These are phyloP conservation scores for Venturia asperata DNA, from an alignment of 2,329 filamentous ascomycete genomes.

Conservation along the genomic window DNA sequence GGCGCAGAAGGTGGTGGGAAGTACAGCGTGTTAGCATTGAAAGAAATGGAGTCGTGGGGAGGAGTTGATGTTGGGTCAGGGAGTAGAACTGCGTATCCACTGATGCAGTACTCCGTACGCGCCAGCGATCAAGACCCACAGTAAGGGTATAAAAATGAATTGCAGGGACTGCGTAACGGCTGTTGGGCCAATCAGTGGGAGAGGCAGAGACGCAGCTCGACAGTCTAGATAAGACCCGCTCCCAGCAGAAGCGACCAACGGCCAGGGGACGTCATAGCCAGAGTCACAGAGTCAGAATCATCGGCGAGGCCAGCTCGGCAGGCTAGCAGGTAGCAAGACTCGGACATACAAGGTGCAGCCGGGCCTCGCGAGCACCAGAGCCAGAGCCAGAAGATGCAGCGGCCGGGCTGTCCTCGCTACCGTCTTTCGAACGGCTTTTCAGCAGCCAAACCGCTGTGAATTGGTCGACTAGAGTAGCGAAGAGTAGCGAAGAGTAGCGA, in stretches of 20 bases:
- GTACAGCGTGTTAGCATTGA: neutral
- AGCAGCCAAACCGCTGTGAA: no score
- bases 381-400: no score
- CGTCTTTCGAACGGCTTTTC: no score
- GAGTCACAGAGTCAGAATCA: no score
- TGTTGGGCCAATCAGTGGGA: neutral
- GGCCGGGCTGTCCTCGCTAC: no score
- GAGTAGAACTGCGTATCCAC: neutral
- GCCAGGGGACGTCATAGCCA: neutral
- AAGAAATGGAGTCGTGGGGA: neutral
- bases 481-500: no score
- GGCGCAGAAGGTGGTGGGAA: neutral
- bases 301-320: neutral
- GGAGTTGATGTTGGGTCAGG: neutral
- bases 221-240: conserved; percentile 11
- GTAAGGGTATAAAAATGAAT: neutral
- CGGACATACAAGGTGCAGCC: no score
- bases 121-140: neutral
- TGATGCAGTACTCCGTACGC: no score
- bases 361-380: no score
- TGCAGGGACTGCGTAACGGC: neutral
- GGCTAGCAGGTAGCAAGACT: no score
- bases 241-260: neutral
- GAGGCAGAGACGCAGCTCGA: neutral
- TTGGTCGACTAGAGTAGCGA: neutral